Evolutionary conservation across 2,329 filamentous ascomycete species (phyloP).

Genomic region (Gaeumannomyces tritici): DNA sequence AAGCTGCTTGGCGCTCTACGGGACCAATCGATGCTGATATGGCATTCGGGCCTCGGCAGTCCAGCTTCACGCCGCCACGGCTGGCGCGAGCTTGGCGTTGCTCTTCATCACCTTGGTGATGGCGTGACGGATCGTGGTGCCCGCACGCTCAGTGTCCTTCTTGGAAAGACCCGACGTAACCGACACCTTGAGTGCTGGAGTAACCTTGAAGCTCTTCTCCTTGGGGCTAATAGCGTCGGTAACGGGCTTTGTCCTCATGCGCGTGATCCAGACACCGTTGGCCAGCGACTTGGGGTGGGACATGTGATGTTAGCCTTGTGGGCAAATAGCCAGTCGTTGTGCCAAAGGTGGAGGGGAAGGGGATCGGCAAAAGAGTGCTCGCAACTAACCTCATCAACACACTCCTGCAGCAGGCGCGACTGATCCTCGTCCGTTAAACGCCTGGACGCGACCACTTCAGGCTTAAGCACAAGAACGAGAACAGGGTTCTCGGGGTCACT

Average conservation of each 20-base stretch:
- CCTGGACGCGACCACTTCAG: conserved; percentile 65
- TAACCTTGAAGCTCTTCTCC: conserved; percentile 59
- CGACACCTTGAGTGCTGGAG: conserved; percentile 83
- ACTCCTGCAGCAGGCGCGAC: conserved; percentile 76
- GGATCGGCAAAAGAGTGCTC: not conserved
- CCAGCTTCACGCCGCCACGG: not conserved
- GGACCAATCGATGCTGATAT: not conserved
- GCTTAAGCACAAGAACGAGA: conserved; percentile 74
- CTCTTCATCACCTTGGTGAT: conserved; percentile 83
- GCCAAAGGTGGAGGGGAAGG: not conserved
- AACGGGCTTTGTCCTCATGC: conserved; percentile 70
- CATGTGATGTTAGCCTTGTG: not conserved
- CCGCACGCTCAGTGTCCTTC: conserved; percentile 94
- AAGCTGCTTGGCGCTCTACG: not conserved
- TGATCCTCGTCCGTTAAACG: conserved; percentile 66
- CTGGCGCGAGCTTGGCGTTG: conserved; percentile 24
- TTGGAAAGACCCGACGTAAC: conserved; percentile 78
- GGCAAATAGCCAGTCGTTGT: not conserved
- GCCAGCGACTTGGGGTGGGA: conserved; percentile 53
- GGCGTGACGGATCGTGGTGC: conserved; percentile 77
- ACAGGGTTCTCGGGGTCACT: conserved; percentile 80
- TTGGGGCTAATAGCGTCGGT: conserved; percentile 53
- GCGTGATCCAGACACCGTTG: conserved; percentile 83
- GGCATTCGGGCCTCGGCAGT: not conserved
- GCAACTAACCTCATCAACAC: conserved; percentile 80